A percentile compares a stretch with the other conserved stretches of the same genome.
Conservation (phyloP, 176 grass and related monocot species). For the Aegilops longissima region DNA sequence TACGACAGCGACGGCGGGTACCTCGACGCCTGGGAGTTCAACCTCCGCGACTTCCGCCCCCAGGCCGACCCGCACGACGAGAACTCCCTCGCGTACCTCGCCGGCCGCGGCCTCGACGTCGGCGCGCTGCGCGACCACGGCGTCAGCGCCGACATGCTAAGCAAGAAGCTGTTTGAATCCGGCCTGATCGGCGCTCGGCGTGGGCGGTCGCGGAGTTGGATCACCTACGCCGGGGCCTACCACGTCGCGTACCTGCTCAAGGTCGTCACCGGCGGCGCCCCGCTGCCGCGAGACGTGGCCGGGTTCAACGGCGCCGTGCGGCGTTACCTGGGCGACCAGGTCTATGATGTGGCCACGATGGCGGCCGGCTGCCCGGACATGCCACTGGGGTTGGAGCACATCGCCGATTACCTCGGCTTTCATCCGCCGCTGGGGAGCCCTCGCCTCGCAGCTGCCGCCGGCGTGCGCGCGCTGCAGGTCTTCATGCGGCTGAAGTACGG, state of each 20-base stretch:
- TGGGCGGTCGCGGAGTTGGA: background rate
- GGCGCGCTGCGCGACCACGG: slow-evolving; percentile 1
- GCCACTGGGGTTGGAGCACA: background rate
- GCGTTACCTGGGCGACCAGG: background rate
- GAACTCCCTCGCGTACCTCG: background rate
- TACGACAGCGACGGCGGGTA: background rate
- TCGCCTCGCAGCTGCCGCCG: background rate
- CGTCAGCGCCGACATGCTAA: background rate
- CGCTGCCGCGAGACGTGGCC: background rate
- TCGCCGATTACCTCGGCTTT: background rate
- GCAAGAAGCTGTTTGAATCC: no score
- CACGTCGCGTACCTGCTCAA: slow-evolving; percentile 7
- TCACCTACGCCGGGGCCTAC: slow-evolving; percentile 10
- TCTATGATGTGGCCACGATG: background rate
- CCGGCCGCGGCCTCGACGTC: background rate
- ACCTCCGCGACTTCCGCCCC: background rate
- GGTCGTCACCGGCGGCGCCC: background rate
- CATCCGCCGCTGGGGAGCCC: background rate
- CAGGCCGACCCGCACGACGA: background rate
- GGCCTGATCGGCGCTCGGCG: background rate
- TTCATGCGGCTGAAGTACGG: background rate
- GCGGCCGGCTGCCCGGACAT: background rate
- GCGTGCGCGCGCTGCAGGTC: background rate
- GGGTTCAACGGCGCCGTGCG: background rate
- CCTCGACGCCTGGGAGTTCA: background rate